Evolutionary conservation across 306 rosid species (phyloP), one percentile per base, ranked within the genome.

Genomic region (Dryas drummondii): DNA sequence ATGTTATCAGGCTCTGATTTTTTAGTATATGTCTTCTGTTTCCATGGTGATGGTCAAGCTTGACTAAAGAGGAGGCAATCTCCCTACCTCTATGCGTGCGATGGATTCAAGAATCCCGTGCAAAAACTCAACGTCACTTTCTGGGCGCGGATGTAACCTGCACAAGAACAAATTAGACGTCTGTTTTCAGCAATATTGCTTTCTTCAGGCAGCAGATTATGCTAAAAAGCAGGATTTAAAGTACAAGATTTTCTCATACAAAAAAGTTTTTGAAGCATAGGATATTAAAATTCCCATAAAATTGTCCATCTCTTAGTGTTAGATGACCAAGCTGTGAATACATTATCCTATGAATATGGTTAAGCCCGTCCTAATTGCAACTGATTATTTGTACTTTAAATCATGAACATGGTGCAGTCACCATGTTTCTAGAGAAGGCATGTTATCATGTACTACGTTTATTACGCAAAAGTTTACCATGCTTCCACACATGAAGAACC

Each of bases 61-160:
- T 42, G 16, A 66, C 16, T 13, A 55, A 60, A 71, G 6, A 11
- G 15, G 55, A 71, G 70, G 62, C 41, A 78, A 54, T 57, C 17
- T 55, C 7, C 61, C 40, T 83, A 94, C 98, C 98, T 94, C 98
- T 56, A 90, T 91, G 27, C 94, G 96, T 0, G 96, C 98, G 78
- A 94, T 91, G 73, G 97, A 94, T 86, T 94, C 98, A 56, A 94
- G 80, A 75, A 90, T 86, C 74, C 97, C 98, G 53, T 90, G 97
- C 88, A 90, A 81, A 82, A 82, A 91, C 73, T 91, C 90, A 3
- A 49, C 89, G 70, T 91, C 94, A 74, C 81, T 88, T 75, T 88
- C 84, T 58, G 97, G 98, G 65, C 93, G 94, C 62, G 98, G 98
- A 72, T 83, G 87, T 73, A 94, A 77, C 83, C 98, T 91, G 86